Conservation (phyloP, 2,329 filamentous ascomycete species). For the Ophiostoma quercus region DNA sequence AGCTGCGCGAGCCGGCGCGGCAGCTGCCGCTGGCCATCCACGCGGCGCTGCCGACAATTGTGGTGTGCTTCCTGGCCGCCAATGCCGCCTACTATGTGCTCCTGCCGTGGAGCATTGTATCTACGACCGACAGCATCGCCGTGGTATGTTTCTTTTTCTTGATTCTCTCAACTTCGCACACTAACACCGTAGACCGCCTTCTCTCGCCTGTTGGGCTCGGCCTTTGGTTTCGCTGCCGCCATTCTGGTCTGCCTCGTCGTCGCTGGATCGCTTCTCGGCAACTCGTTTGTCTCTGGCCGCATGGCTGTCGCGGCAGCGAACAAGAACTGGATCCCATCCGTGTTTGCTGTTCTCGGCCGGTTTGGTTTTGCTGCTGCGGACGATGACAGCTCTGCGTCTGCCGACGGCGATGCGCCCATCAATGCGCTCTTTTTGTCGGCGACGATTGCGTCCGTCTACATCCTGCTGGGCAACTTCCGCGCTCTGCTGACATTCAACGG, state of each 20-base stretch:
- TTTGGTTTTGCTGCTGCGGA: slow-evolving; percentile 33
- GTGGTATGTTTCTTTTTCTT: slow-evolving; percentile 34
- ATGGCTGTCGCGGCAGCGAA: slow-evolving; percentile 57
- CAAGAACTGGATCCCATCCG: slow-evolving; percentile 45
- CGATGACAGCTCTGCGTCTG: slow-evolving; percentile 6
- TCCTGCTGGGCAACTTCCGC: slow-evolving; percentile 56
- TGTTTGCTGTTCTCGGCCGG: slow-evolving; percentile 43
- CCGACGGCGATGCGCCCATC: slow-evolving; percentile 43
- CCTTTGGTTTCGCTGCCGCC: slow-evolving; percentile 50
- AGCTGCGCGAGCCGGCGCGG: slow-evolving; percentile 46
- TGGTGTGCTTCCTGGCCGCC: slow-evolving; percentile 54
- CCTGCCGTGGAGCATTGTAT: slow-evolving; percentile 54
- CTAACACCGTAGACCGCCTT: slow-evolving; percentile 42
- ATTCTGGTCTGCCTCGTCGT: slow-evolving; percentile 56
- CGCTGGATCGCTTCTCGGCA: slow-evolving; percentile 56
- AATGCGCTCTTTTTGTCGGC: slow-evolving; percentile 50
- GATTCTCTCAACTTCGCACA: no score
- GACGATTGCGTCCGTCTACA: slow-evolving; percentile 50
- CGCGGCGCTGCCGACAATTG: slow-evolving; percentile 54
- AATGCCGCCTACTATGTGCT: slow-evolving; percentile 60
- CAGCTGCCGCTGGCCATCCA: slow-evolving; percentile 59
- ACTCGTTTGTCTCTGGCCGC: slow-evolving; percentile 57
- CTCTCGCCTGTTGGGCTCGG: slow-evolving; percentile 49
- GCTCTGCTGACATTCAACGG: slow-evolving; percentile 57
- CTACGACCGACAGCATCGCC: slow-evolving; percentile 56